phyloP scores from a whole-genome alignment of 441 rosid genomes.

The California macrophylla region DNA sequence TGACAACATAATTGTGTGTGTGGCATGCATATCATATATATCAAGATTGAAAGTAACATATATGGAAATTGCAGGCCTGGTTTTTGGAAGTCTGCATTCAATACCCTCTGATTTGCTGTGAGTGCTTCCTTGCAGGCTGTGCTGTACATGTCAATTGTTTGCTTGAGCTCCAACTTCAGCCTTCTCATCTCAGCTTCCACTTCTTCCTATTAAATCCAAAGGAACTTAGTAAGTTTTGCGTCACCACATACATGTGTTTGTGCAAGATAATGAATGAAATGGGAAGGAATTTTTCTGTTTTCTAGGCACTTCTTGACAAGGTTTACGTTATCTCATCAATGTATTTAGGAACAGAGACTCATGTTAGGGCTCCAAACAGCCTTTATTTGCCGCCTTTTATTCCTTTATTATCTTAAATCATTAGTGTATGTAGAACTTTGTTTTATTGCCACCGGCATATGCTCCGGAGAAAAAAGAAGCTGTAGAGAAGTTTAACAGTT shows the following conservation, averaged over 20 bases:
- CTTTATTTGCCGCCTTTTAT: neutral
- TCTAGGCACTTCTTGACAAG: neutral
- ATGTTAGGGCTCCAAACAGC: neutral
- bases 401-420: neutral
- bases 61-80: neutral
- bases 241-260: neutral
- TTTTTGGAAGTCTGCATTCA: neutral
- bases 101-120: constrained; percentile 55
- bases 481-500: too few relatives aligned
- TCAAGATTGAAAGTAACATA: neutral
- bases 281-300: neutral
- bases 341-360: neutral
- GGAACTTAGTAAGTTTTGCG: neutral
- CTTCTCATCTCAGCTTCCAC: constrained; percentile 68
- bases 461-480: too few relatives aligned
- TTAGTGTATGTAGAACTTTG: neutral
- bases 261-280: neutral
- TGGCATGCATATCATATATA: neutral
- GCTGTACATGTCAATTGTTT: constrained; percentile 75
- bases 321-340: neutral
- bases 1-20: neutral
- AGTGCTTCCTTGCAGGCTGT: constrained; percentile 79
- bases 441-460: too few relatives aligned
- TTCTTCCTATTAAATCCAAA: constrained; percentile 44
- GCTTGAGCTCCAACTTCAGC: constrained; percentile 65